phyloP scores from a whole-genome alignment of 163 green algal genomes.

The Prototheca cutis region DNA sequence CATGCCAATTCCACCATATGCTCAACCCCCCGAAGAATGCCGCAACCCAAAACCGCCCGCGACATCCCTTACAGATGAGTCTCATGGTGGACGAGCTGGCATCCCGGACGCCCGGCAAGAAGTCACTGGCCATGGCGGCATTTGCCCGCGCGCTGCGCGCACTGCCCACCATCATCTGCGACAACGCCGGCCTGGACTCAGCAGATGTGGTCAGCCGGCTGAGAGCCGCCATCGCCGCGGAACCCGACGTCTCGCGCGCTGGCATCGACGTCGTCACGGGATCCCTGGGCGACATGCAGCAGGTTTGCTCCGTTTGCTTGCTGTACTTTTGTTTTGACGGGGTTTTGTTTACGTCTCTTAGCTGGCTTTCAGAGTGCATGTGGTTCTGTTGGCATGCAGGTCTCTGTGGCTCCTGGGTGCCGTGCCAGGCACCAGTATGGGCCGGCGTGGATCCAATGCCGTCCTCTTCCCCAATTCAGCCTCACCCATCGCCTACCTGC shows the following conservation, averaged over 20 bases:
- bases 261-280: slow-evolving; percentile 82
- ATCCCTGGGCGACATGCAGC: slow-evolving; percentile 39
- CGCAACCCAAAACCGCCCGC: no score
- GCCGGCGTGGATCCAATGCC: no score
- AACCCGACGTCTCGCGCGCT: slow-evolving; percentile 32
- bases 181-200: slow-evolving; percentile 88
- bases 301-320: not conserved
- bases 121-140: slow-evolving; percentile 83
- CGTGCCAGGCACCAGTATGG: no score
- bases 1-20: no score
- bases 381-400: no score
- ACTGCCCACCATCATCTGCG: slow-evolving; percentile 90
- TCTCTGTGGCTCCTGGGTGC: no score
- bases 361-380: no score
- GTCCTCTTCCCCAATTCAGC: no score
- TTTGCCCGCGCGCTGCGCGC: slow-evolving; percentile 81
- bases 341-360: not conserved
- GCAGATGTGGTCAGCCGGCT: slow-evolving; percentile 86
- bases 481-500: no score
- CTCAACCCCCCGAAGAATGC: no score
- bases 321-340: not conserved
- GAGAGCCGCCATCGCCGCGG: slow-evolving; percentile 52
- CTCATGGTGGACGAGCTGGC: slow-evolving; percentile 79
- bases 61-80: no score
- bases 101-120: slow-evolving; percentile 79